Conservation (phyloP, 192 early-diverging fungal genomes). For the Spizellomyces sp. region DNA sequence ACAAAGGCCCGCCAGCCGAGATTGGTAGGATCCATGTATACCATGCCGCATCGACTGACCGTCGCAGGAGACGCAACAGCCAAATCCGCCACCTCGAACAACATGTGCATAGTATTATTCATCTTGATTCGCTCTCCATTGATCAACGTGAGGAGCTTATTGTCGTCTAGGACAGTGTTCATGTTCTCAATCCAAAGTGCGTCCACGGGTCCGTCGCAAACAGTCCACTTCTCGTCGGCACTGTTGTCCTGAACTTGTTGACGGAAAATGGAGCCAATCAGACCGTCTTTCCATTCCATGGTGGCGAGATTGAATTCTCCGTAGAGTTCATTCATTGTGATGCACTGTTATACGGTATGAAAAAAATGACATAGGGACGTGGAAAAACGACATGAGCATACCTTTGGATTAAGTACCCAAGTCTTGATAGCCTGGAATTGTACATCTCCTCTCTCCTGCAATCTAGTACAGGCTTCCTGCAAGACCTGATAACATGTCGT, state of each 20-base stretch:
- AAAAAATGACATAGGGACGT: neutral
- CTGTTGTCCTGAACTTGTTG: conserved; percentile 57
- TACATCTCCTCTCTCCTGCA: conserved; percentile 38
- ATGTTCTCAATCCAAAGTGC: conserved; percentile 69
- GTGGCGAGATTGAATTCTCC: conserved; percentile 65
- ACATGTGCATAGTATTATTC: conserved; percentile 61
- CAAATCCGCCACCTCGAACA: conserved; percentile 68
- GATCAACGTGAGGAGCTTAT: conserved; percentile 64
- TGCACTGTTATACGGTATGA: conserved; percentile 40
- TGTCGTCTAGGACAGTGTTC: conserved; percentile 68
- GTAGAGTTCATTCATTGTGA: conserved; percentile 63
- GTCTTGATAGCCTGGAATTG: conserved; percentile 57
- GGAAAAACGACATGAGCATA: neutral
- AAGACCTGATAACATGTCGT: conserved; percentile 61
- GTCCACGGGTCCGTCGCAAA: conserved; percentile 64
- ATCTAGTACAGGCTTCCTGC: conserved; percentile 43
- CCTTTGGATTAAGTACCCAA: conserved; percentile 67
- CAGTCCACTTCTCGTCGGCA: conserved; percentile 65
- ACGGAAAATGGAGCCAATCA: conserved; percentile 57
- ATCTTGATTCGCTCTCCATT: conserved; percentile 68
- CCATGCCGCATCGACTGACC: conserved; percentile 64
- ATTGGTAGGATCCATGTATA: conserved; percentile 61
- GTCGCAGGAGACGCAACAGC: conserved; percentile 67
- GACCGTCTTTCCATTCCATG: conserved; percentile 69
- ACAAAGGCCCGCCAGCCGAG: conserved; percentile 58